These are phyloP conservation scores for Fusarium falciforme DNA, from an alignment of 2,329 filamentous ascomycete genomes.

Conservation along the genomic window DNA sequence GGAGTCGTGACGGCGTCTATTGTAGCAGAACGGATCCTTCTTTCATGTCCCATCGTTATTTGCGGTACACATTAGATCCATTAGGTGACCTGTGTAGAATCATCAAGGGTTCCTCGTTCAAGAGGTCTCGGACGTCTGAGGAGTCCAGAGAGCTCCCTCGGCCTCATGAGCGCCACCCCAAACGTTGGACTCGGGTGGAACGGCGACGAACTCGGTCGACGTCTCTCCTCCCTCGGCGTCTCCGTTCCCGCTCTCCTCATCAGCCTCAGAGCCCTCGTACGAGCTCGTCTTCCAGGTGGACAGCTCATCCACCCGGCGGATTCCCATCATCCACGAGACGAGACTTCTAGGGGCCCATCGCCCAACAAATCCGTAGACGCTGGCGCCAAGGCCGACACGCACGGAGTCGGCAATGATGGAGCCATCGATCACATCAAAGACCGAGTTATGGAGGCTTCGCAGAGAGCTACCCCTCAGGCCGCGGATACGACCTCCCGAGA, in stretches of 20 bases:
- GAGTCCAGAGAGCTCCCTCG: constrained; percentile 59
- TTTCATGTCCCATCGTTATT: constrained; percentile 42
- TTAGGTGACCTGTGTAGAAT: constrained; percentile 23
- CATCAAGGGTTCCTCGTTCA: constrained; percentile 21
- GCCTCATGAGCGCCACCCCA: constrained; percentile 52
- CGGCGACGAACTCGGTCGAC: constrained; percentile 62
- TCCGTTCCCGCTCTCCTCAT: constrained; percentile 49
- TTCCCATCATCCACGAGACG: constrained; percentile 94
- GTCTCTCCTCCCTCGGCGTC: constrained; percentile 39
- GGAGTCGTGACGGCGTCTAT: constrained; percentile 49
- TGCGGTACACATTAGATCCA: constrained; percentile 29
- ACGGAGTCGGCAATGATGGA: constrained; percentile 71
- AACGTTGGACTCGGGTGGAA: constrained; percentile 56
- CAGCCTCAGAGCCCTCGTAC: constrained; percentile 51
- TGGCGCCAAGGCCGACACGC: constrained; percentile 85
- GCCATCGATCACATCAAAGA: constrained; percentile 88
- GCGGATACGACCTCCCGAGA: constrained; percentile 67
- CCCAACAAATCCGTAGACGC: constrained; percentile 87
- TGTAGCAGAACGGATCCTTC: constrained; percentile 39
- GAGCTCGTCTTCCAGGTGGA: constrained; percentile 63
- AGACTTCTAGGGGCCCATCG: constrained; percentile 80
- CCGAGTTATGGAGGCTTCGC: constrained; percentile 82
- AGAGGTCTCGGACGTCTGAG: constrained; percentile 40
- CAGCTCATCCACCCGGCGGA: constrained; percentile 70
- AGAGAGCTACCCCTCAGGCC: constrained; percentile 77